Percentiles rank a stretch among this genome's conserved stretches.
Evolutionary conservation across 352 stramenopile species (phyloP).

Genomic region (Phytophthora litchii): DNA sequence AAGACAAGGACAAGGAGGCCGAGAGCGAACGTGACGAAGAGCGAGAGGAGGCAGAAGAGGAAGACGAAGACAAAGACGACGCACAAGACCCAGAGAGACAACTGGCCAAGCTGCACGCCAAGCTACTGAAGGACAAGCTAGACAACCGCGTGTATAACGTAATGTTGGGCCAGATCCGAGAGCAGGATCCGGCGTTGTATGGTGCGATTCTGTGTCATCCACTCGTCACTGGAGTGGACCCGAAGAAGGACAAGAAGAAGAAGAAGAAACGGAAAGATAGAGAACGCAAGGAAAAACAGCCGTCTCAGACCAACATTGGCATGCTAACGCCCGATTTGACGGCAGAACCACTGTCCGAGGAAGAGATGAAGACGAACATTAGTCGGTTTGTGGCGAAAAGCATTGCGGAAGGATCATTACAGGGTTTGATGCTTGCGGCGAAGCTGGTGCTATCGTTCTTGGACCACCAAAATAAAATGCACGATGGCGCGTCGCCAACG

Average conservation of each 20-base stretch:
- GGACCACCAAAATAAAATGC: conserved; percentile 29
- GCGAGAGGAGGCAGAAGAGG: conserved; percentile 53
- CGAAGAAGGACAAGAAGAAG: conserved; percentile 83
- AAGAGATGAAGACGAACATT: conserved; percentile 71
- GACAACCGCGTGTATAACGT: conserved; percentile 80
- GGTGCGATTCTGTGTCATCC: conserved; percentile 86
- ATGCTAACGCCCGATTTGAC: conserved; percentile 82
- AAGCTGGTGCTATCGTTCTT: conserved; percentile 72
- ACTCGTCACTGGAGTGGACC: conserved; percentile 77
- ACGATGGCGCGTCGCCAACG: conserved; percentile 17
- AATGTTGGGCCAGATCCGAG: conserved; percentile 80
- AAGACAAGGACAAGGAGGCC: conserved; percentile 72
- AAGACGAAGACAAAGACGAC: conserved; percentile 60
- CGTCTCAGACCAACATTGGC: conserved; percentile 36
- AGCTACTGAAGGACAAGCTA: conserved; percentile 69
- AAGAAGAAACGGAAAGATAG: conserved; percentile 88
- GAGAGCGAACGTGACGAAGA: conserved; percentile 76
- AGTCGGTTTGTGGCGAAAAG: conserved; percentile 77
- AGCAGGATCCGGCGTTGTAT: conserved; percentile 82
- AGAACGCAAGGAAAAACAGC: conserved; percentile 74
- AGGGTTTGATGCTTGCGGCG: conserved; percentile 71
- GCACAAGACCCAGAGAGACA: conserved; percentile 50
- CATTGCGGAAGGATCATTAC: conserved; percentile 77
- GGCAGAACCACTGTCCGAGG: conserved; percentile 50
- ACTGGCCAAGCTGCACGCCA: conserved; percentile 52